Evolutionary conservation across 1,284 basidiomycete species (phyloP), one percentile per base, ranked within the genome.

Genomic region (Takashimella koratensis): DNA sequence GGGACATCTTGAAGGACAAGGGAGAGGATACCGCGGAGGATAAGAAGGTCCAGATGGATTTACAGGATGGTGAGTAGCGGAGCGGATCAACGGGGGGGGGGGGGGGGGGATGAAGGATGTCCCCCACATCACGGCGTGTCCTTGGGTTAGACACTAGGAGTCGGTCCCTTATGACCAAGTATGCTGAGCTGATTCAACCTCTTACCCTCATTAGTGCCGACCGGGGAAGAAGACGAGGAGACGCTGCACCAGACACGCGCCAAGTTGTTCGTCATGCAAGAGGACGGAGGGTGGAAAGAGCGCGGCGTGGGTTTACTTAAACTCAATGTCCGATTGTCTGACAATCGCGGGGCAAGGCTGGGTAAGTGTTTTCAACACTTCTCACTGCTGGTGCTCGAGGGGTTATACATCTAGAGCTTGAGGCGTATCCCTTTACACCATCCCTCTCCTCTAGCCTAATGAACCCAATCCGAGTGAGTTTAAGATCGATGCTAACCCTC

Each of bases 151-250:
- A n/a, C 8, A 43, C 55, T 23, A n/a, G n/a, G n/a, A n/a, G n/a
- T n/a, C n/a, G n/a, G n/a, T n/a, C n/a, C n/a, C n/a, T n/a, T n/a
- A n/a, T n/a, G n/a, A n/a, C n/a, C n/a, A n/a, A n/a, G n/a, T n/a
- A n/a, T n/a, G n/a, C n/a, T n/a, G n/a, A n/a, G n/a, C n/a, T n/a
- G n/a, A n/a, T n/a, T 16, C 16, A 36, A 36, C 30, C 30, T 8
- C 30, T 36, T 36, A 8, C 30, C 8, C 30, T 36, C n/a, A n/a
- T 22, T 63, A 94, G 92, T 89, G 26, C 77, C 82, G 43, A 97
- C 93, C 0, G 93, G 93, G 10, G 93, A 97, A 74, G 93, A 97
- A 72, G 87, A 90, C 21, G 93, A 97, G 71, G 83, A 86, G 55
- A 92, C 88, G 1, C 76, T 91, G 43, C 85, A 86, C 72, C 87